Evolutionary conservation across 768 basidiomycete genomes (phyloP), one percentile per base, ranked within the genome.

Genomic region (Stropharia rugosoannulata): DNA sequence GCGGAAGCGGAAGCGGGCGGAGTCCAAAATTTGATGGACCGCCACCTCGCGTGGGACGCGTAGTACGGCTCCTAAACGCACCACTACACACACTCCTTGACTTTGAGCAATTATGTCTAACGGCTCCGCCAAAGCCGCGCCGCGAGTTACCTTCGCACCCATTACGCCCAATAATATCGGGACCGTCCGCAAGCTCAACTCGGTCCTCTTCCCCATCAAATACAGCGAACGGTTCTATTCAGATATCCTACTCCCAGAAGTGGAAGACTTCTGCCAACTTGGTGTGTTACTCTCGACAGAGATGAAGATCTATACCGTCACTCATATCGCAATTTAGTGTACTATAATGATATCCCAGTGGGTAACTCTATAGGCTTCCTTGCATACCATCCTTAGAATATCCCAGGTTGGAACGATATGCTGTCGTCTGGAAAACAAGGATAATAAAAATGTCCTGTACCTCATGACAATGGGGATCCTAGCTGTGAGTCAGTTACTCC

Each of bases 401-500:
- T 54, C 44, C 56, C 64, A 79, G 77, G 87, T 95, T 59, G 93
- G 94, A 56, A 91, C 86, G 4, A 82, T 95, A 64, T 93, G 90
- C 70, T 93, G 90, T 74, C 83, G 91, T 56, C 70, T 94, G 57
- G 93, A 96, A 71, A 80, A 75, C 51, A 82, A 84, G 64, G 79
- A 82, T 64, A 80, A 75, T 43, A 71, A 77, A 62, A 75, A 72
- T 42, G 76, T 78, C 45, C 72, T 92, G 56, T 95, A 95, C 73
- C 79, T 95, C 66, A 92, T 94, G 87, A 95, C 94, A 48, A 87
- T 95, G 86, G 94, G 93, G 42, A 74, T 95, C 59, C 84, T 95
- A 53, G 92, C 91, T 54, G 92, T 94, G 47, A 58, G 75, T 29
- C 53, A n/a, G 19, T 27, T 47, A 7, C n/a, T 48, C 47, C 18